These are phyloP conservation scores for Oidiodendron maius DNA, from an alignment of 495 filamentous ascomycete species.

Conservation along the genomic window DNA sequence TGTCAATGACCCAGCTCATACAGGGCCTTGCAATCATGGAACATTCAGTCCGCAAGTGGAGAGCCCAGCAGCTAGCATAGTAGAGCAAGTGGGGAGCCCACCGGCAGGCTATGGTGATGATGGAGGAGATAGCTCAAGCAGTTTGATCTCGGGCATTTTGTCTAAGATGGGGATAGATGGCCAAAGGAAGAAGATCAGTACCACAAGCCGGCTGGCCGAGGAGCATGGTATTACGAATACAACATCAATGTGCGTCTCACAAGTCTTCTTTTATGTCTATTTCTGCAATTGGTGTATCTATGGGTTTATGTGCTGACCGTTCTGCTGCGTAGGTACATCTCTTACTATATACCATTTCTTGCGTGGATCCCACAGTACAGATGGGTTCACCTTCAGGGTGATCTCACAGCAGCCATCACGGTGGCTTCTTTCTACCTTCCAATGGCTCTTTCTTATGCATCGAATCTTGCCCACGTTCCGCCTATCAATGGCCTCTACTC, in stretches of 20 bases:
- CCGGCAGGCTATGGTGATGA: not conserved
- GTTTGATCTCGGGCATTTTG: constrained; percentile 8
- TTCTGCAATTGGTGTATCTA: not conserved
- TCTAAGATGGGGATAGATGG: constrained; percentile 9
- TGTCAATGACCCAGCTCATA: constrained; percentile 31
- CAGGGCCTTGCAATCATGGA: constrained; percentile 62
- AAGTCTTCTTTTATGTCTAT: not conserved
- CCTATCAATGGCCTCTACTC: constrained; percentile 93
- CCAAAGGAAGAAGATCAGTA: constrained; percentile 56
- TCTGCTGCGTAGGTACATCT: constrained; percentile 62
- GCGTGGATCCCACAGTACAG: constrained; percentile 84
- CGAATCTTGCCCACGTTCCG: constrained; percentile 88
- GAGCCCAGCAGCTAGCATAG: constrained; percentile 36
- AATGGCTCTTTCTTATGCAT: constrained; percentile 91
- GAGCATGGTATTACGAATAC: constrained; percentile 53
- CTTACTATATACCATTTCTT: constrained; percentile 88
- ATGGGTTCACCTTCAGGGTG: constrained; percentile 74
- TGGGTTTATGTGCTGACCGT: not conserved
- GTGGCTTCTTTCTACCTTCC: constrained; percentile 97
- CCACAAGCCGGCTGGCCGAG: constrained; percentile 56
- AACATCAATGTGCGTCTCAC: constrained; percentile 45
- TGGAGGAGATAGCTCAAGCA: constrained; percentile 9
- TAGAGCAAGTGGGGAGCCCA: constrained; percentile 19
- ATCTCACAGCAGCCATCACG: constrained; percentile 80
- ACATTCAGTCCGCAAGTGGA: constrained; percentile 68